These are phyloP conservation scores for Schizosaccharomyces osmophilus DNA, from an alignment of 805 yeast species.

Conservation along the genomic window DNA sequence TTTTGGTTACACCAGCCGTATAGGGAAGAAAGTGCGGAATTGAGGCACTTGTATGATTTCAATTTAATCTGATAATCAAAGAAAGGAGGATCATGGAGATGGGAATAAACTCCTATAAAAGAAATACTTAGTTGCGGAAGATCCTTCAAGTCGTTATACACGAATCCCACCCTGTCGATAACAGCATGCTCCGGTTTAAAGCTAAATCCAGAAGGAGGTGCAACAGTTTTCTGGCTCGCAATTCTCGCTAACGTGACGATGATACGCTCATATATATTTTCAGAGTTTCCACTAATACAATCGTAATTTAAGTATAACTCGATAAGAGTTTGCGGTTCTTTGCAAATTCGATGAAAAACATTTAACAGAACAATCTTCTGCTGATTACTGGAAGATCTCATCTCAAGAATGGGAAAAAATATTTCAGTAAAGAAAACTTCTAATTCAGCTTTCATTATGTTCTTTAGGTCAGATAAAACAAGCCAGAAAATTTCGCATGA, in stretches of 20 bases:
- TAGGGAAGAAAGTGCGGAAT: slow-evolving; percentile 2
- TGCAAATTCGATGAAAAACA: slow-evolving; percentile 57
- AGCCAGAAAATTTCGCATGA: slow-evolving; percentile 91
- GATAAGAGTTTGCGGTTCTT: slow-evolving; percentile 71
- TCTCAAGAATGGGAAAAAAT: slow-evolving; percentile 79
- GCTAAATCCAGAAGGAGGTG: slow-evolving; percentile 25
- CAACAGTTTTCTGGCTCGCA: not conserved
- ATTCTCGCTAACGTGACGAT: slow-evolving; percentile 47
- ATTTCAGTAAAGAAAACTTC: slow-evolving; percentile 84
- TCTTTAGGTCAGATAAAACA: slow-evolving; percentile 53
- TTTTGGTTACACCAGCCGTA: not conserved
- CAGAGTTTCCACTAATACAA: slow-evolving; percentile 43
- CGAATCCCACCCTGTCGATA: slow-evolving; percentile 26
- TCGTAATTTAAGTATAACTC: slow-evolving; percentile 89
- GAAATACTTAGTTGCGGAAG: slow-evolving; percentile 44
- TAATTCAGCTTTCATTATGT: slow-evolving; percentile 74
- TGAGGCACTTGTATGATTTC: slow-evolving; percentile 54
- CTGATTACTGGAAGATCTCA: slow-evolving; percentile 74
- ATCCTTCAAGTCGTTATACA: slow-evolving; percentile 12
- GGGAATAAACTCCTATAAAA: slow-evolving; percentile 59
- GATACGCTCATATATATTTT: slow-evolving; percentile 64
- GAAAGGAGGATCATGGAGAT: slow-evolving; percentile 27
- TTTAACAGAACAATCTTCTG: slow-evolving; percentile 72
- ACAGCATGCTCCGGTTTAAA: slow-evolving; percentile 20
- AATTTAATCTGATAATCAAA: not conserved